Conservation (phyloP, 495 filamentous ascomycete species). For the Aspergillus funiculosus region DNA sequence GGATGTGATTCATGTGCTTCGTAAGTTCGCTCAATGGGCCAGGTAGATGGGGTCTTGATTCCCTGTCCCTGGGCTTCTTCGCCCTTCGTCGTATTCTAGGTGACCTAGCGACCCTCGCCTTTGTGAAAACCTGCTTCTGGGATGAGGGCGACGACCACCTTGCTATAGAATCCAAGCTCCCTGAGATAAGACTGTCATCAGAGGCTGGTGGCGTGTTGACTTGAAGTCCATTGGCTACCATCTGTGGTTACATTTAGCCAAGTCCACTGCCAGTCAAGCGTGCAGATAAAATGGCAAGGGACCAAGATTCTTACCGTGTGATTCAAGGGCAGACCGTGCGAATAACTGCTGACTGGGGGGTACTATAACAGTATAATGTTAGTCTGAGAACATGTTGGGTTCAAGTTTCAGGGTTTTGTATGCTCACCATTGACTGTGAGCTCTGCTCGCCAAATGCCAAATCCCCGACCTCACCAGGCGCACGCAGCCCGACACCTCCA, state of each 20-base stretch:
- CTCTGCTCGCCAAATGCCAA: constrained; percentile 4
- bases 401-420: not conserved
- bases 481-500: not conserved
- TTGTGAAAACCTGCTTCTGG: constrained; percentile 2
- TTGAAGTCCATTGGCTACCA: constrained; percentile 15
- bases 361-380: no score
- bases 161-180: constrained; percentile 11
- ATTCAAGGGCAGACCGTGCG: constrained; percentile 16
- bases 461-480: not conserved
- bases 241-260: constrained; percentile 6
- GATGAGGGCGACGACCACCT: constrained; percentile 11
- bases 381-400: constrained; percentile 6
- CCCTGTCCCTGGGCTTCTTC: constrained; percentile 6
- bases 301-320: constrained; percentile 13
- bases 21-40: constrained; percentile 76
- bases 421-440: constrained; percentile 13
- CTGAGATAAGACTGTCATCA: constrained; percentile 16
- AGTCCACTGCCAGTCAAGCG: not conserved
- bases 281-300: not conserved
- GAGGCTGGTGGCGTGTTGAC: constrained; percentile 27
- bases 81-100: constrained; percentile 12
- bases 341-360: constrained; percentile 13
- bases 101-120: constrained; percentile 5
- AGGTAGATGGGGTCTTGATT: constrained; percentile 4
- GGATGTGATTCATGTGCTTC: constrained; percentile 54